Base-by-base conservation (phyloP, 2,329 filamentous ascomycete species). In the Hymenoscyphus occultus region DNA sequence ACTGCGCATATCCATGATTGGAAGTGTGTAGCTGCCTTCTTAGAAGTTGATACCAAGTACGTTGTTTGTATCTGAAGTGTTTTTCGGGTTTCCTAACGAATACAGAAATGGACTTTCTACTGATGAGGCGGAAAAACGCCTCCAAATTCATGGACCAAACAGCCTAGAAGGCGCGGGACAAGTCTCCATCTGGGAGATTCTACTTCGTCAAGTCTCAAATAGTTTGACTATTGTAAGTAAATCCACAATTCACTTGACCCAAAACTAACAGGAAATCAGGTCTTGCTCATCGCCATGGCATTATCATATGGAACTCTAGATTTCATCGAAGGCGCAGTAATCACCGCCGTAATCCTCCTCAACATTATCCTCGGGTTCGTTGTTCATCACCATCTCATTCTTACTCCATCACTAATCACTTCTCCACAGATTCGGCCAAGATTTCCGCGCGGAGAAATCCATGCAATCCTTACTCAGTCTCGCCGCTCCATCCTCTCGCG, bases 201-300 rank as follows among this genome's bases (percentile, higher is more conserved):
- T 92, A 79, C 78, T 92, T 78, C 89, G 88, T 75, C 89, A 92
- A 80, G 84, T 91, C 71, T 90, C 89, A 70, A 92, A 92, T 80
- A 90, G 88, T 79, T 80, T 92, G 78, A 92, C 89, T 69, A 82
- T 90, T 75, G 87, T 82, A 77, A 63, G 61, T 39, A 71, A 78
- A 74, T 51, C 56, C 64, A 19, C 19, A 3, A 51, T 7, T 58
- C 31, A 4, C 19, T 32, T 5, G 5, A 19, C 16, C 19, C 5
- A 59, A 61, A 59, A 45, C 42, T 32, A 13, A 40, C 9, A 39
- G 56, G 10, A 28, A 28, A 54, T 1, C 67, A 91, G 89, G 88
- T 91, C 68, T 86, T 93, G 71, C 81, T 92, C 70, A 86, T 91
- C 73, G 90, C 90, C 73, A 91, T 91, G 86, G 87, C 86, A 65